Percentiles rank a stretch among this genome's conserved stretches.
These are phyloP conservation scores for Lasiosphaeria hispida DNA, from an alignment of 495 filamentous ascomycete species.

Conservation along the genomic window DNA sequence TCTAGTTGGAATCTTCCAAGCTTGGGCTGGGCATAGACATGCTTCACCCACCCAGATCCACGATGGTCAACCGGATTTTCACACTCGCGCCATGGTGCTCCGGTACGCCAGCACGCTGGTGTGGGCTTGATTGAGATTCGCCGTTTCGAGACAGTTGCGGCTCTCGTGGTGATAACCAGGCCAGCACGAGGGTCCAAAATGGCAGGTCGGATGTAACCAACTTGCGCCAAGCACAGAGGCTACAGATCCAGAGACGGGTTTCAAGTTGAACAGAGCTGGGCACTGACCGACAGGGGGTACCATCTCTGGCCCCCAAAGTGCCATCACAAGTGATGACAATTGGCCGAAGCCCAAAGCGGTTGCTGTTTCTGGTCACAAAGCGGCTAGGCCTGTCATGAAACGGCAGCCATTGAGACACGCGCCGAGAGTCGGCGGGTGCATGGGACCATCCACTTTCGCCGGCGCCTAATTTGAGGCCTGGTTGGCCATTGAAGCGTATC, in stretches of 20 bases:
- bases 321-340: neutral
- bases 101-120: too few species aligned
- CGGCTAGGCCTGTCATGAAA: constrained; percentile 10
- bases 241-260: neutral
- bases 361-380: constrained; percentile 9
- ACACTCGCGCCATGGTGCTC: too few species aligned
- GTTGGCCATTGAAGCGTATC: constrained; percentile 20
- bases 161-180: neutral
- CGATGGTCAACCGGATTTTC: too few species aligned
- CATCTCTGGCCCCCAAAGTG: constrained; percentile 4
- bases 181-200: neutral
- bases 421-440: constrained; percentile 1
- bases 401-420: constrained; percentile 22
- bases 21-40: too few species aligned
- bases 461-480: constrained; percentile 23
- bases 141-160: neutral
- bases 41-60: too few species aligned
- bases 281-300: constrained; percentile 4
- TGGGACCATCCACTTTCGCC: constrained; percentile 4
- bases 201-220: constrained; percentile 3
- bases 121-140: too few species aligned
- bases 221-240: too few species aligned
- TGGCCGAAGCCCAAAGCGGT: neutral
- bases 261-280: neutral
- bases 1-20: too few species aligned